Base-by-base conservation (phyloP, 345 rosid genomes). In the Euphorbia pulcherrima region DNA sequence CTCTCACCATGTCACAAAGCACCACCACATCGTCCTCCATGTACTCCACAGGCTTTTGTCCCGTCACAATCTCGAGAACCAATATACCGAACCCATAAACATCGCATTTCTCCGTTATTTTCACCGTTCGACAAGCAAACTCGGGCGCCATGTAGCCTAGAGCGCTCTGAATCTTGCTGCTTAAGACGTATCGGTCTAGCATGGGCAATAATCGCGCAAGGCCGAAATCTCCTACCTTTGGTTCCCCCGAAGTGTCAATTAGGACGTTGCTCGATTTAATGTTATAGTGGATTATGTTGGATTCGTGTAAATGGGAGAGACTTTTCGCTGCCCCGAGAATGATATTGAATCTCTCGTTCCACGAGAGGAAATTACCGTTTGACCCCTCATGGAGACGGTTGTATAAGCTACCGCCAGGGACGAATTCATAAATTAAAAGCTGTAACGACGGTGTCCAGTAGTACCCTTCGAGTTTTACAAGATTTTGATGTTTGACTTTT, bases 101-200 rank as follows among this genome's bases (percentile, higher is more conserved):
- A 46, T 92, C 99, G 17, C 97, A 91, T 72, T 94, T 94, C 83
- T 92, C 97, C 0, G 97, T 94, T 66, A 94, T 89, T 74, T 94
- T 94, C 69, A 92, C 97, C 0, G 99, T 89, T 64, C 87, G 77
- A 71, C 99, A 94, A 8, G 97, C 97, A 79, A 94, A 92, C 63
- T 94, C 99, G 0, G 99, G 99, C 24, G 99, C 99, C 99, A 92
- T 92, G 87, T 94, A 94, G 67, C 99, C 99, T 28, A 94, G 83
- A 0, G 93, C 97, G 65, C 99, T 91, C 80, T 94, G 99, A 64
- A 94, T 87, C 84, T 94, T 94, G 85, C 97, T 89, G 84, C 99
- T 92, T 13, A 94, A 61, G 7, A 90, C 87, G 21, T 90, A 91
- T 33, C 96, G 88, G 75, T 94, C 99, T 56, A 94, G 80, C 96